phyloP scores from a whole-genome alignment of 768 basidiomycete genomes.

The Tubosaeta sp. region DNA sequence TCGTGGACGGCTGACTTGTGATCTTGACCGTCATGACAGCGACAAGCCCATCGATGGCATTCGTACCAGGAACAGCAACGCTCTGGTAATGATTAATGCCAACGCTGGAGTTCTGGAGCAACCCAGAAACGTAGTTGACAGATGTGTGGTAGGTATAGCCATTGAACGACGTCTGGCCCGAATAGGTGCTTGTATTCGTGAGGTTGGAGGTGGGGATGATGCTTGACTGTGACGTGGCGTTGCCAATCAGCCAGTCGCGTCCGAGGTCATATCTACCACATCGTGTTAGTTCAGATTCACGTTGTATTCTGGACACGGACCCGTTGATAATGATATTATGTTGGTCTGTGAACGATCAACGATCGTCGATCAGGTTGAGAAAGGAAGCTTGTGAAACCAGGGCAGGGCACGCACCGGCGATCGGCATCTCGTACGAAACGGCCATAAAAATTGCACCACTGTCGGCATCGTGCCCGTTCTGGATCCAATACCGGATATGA shows the following conservation, averaged over 20 bases:
- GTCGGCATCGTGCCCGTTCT: conserved; percentile 60
- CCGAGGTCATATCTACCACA: conserved; percentile 65
- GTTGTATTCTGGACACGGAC: conserved; percentile 26
- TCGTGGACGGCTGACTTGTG: conserved; percentile 32
- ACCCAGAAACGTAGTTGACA: conserved; percentile 63
- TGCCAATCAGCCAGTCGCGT: conserved; percentile 83
- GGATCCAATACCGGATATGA: conserved; percentile 87
- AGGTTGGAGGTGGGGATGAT: conserved; percentile 22
- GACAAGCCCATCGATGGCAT: conserved; percentile 78
- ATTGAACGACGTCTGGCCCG: conserved; percentile 56
- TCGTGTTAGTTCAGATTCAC: background rate
- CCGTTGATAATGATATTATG: conserved; percentile 78
- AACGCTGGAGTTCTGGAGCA: conserved; percentile 63
- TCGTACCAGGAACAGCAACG: conserved; percentile 49
- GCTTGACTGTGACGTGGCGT: conserved; percentile 53
- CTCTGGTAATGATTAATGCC: conserved; percentile 65
- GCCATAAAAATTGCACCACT: conserved; percentile 78
- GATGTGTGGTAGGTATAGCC: conserved; percentile 73
- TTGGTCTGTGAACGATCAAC: conserved; percentile 31
- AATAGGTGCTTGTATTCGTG: conserved; percentile 53
- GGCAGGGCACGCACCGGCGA: conserved; percentile 42
- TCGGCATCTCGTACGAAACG: conserved; percentile 66
- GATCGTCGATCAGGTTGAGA: too few relatives aligned
- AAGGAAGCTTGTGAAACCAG: background rate
- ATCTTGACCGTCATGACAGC: conserved; percentile 75